Evolutionary conservation across 179 eudicot genomes (phyloP).

Genomic region (Beta lomatogona): DNA sequence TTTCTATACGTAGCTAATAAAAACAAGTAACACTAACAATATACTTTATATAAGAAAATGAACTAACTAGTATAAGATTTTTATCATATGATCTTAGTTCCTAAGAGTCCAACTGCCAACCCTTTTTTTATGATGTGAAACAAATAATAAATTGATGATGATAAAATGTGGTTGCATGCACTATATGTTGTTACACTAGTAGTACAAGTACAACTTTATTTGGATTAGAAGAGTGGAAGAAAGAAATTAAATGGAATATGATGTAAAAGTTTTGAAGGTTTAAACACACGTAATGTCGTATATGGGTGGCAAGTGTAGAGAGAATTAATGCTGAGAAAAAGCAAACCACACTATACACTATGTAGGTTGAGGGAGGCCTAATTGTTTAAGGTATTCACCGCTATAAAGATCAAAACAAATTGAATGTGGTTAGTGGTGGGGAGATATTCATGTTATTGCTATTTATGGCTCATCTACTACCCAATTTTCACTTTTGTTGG

Average conservation of each 20-base stretch:
- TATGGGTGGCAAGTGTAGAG: slow-evolving; percentile 34
- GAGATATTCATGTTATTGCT: not conserved
- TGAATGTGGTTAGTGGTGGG: not conserved
- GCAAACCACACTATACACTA: not conserved
- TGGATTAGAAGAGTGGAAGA: not conserved
- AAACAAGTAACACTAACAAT: not conserved
- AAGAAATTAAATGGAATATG: not conserved
- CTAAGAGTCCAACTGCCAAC: slow-evolving; percentile 32
- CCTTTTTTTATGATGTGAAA: too few relatives aligned
- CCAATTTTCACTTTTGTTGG: not conserved
- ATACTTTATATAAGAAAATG: not conserved
- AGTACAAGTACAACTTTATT: too few relatives aligned
- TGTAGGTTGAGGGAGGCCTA: not conserved
- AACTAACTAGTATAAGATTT: not conserved
- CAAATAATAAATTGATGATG: too few relatives aligned
- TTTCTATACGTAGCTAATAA: not conserved
- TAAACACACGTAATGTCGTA: slow-evolving; percentile 25
- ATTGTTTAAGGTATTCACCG: not conserved
- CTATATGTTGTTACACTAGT: not conserved
- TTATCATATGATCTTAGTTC: not conserved
- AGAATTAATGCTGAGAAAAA: slow-evolving; percentile 21
- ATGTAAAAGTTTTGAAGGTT: not conserved
- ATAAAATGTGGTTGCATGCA: not conserved
- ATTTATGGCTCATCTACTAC: slow-evolving; percentile 23
- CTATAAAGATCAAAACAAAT: slow-evolving; percentile 17